phyloP scores from a whole-genome alignment of 2,329 filamentous ascomycete species.

The Septoria linicola region DNA sequence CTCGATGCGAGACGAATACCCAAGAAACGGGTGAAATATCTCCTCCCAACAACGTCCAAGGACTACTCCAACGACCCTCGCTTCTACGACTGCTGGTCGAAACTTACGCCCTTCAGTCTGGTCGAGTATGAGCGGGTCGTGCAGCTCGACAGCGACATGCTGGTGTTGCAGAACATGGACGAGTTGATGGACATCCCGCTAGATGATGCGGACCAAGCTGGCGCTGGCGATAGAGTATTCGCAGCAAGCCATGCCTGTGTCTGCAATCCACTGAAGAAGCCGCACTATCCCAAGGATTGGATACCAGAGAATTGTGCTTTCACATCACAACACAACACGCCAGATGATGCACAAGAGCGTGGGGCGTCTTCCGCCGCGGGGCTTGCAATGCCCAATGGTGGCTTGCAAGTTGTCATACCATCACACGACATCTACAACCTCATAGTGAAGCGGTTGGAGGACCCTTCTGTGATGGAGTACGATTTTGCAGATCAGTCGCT shows the following conservation, averaged over 20 bases:
- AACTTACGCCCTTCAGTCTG: constrained; percentile 75
- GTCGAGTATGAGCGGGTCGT: constrained; percentile 76
- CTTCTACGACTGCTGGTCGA: constrained; percentile 90
- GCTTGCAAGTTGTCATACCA: constrained; percentile 62
- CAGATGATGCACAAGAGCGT: constrained; percentile 51
- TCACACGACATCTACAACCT: constrained; percentile 53
- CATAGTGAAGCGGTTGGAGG: constrained; percentile 50
- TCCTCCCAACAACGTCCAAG: constrained; percentile 64
- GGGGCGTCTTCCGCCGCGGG: constrained; percentile 54
- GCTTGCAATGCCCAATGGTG: constrained; percentile 60
- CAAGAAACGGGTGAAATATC: constrained; percentile 67
- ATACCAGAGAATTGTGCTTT: constrained; percentile 61
- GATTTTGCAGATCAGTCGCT: constrained; percentile 62
- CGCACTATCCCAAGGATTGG: constrained; percentile 77
- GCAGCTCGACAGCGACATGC: constrained; percentile 85
- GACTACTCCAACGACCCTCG: constrained; percentile 76
- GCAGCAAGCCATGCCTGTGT: constrained; percentile 82
- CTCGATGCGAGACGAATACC: constrained; percentile 69
- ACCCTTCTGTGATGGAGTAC: constrained; percentile 50
- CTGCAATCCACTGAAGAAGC: constrained; percentile 76
- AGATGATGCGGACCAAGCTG: constrained; percentile 56
- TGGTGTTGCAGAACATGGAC: constrained; percentile 82
- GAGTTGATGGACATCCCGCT: constrained; percentile 83
- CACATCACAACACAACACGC: constrained; percentile 55
- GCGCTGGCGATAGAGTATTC: constrained; percentile 66